Base-by-base conservation (phyloP, 2,329 filamentous ascomycete species). In the Sphaerulina vaccinii region DNA sequence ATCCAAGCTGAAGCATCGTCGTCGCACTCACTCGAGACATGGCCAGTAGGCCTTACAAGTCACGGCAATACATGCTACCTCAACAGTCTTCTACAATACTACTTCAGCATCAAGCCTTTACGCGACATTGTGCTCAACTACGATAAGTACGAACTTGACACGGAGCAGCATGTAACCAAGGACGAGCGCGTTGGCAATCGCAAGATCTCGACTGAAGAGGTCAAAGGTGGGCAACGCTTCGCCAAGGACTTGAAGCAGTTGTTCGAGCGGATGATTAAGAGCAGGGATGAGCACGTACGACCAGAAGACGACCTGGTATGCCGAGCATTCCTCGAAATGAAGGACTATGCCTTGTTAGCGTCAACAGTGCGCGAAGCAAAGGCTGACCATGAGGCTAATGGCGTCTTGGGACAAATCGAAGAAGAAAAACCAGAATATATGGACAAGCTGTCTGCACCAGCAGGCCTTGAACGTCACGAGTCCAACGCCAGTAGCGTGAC, bases 61-160 rank as follows among this genome's bases (percentile, higher is more conserved):
- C 95, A 97, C 51, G 91, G 93, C 53, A 99, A 99, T 65, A 99
- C 95, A 0, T 99, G 93, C 69, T 99, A 99, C 65, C 79, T 99
- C 49, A 99, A 99, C 75, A 97, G 92, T 71, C 80, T 99, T 42
- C 77, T 99, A 8, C 93, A 99, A 64, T 97, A 95, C 67, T 87
- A 96, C 60, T 96, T 95, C 68, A 95, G 91, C 0, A 82, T 97
- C 49, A 86, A 84, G 55, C 84, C 88, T 2, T 77, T 97, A 23
- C 83, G 92, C 43, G 80, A 93, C 4, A 81, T 96, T 58, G 84
- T 96, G 2, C 76, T 95, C 52, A 77, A 89, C 43, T 89, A 88
- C 59, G 83, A 92, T 21, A 71, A 83, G 3, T 81, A 86, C 63
- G 82, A 85, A 58, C 81, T 93, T 65, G 81, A 86, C 2, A 70